Conservation (phyloP, 352 stramenopile species). For the Phytophthora melonis region DNA sequence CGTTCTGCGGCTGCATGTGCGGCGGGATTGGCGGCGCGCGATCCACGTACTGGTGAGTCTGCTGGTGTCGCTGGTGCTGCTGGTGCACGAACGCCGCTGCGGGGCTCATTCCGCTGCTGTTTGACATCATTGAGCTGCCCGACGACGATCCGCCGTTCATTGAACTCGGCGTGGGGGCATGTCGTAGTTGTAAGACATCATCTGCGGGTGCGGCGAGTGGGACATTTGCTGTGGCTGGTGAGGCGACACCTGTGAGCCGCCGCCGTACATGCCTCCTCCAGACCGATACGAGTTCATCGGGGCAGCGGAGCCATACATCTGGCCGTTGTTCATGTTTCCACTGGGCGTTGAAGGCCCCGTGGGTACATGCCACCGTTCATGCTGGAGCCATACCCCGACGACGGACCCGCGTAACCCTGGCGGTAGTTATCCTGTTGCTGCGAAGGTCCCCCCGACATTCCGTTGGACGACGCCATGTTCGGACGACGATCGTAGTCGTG, state of each 20-base stretch:
- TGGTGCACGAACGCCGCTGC: conserved; percentile 55
- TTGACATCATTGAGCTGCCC: conserved; percentile 29
- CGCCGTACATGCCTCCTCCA: conserved; percentile 34
- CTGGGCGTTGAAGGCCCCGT: conserved; percentile 32
- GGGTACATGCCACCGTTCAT: conserved; percentile 65
- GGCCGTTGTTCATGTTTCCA: conserved; percentile 34
- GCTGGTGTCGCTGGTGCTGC: conserved; percentile 40
- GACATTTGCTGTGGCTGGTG: conserved; percentile 51
- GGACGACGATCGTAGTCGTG: conserved; percentile 56
- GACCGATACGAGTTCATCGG: conserved; percentile 51
- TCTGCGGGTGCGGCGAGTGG: conserved; percentile 47
- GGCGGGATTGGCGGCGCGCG: conserved; percentile 22
- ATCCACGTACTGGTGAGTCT: conserved; percentile 39
- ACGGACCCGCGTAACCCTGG: conserved; percentile 27
- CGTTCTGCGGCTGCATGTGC: conserved; percentile 26
- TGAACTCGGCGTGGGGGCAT: conserved; percentile 28
- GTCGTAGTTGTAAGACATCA: conserved; percentile 57
- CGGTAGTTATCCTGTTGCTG: conserved; percentile 37
- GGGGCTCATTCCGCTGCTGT: conserved; percentile 39
- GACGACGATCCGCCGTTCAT: conserved; percentile 26
- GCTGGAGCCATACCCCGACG: conserved; percentile 34
- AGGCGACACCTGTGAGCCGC: conserved; percentile 29
- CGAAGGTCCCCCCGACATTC: conserved; percentile 20
- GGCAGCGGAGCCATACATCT: conserved; percentile 39
- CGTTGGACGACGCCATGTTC: conserved; percentile 47